phyloP scores from a whole-genome alignment of 768 basidiomycete genomes.

The Mycena kentingensis region DNA sequence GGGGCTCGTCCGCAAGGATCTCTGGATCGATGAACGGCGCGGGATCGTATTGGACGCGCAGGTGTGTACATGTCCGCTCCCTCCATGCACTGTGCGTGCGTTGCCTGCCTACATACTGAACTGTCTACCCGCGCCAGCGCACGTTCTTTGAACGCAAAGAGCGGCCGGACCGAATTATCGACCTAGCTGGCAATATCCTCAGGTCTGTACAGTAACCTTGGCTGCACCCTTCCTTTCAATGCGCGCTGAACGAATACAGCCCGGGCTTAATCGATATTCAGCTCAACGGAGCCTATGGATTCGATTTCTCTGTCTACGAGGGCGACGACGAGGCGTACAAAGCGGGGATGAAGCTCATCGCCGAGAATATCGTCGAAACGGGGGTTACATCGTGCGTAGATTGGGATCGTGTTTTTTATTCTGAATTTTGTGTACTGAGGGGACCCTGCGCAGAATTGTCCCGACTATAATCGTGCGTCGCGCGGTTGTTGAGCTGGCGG shows the following conservation, averaged over 20 bases:
- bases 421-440: conserved; percentile 29
- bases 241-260: conserved; percentile 40
- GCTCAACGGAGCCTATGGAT: conserved; percentile 87
- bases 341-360: conserved; percentile 66
- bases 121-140: too few species aligned
- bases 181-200: conserved; percentile 76
- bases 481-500: background rate
- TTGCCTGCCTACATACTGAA: too few species aligned
- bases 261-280: conserved; percentile 88
- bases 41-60: conserved; percentile 80
- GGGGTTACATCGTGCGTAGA: conserved; percentile 80
- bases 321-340: conserved; percentile 69
- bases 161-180: conserved; percentile 63
- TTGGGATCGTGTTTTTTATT: background rate
- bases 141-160: conserved; percentile 67
- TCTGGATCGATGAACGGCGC: conserved; percentile 78
- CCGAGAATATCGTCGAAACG: conserved; percentile 79
- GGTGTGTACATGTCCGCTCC: conserved; percentile 37
- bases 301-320: conserved; percentile 85
- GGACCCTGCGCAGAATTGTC: conserved; percentile 42
- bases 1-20: conserved; percentile 68
- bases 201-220: conserved; percentile 43
- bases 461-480: conserved; percentile 71
- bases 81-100: too few species aligned
- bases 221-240: conserved; percentile 4